Evolutionary conservation across 768 basidiomycete species (phyloP), one percentile per base, ranked within the genome.

Genomic region (Lactarius evosmus): DNA sequence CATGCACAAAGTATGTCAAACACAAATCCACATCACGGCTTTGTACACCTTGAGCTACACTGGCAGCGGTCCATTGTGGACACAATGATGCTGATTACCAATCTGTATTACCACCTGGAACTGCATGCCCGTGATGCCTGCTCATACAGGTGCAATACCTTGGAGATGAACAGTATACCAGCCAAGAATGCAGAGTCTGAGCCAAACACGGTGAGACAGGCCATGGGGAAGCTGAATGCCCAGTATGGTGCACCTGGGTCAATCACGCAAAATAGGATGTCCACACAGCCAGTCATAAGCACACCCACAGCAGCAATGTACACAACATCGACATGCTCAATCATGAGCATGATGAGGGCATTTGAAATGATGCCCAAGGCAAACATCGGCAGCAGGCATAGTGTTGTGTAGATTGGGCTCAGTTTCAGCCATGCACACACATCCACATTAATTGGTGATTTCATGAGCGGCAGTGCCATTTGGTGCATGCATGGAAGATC

Each of bases 31-130:
- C 67, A 86, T 81, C 2, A 87, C 88, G 22, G 82, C 79, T 36
- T 77, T 75, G 71, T 89, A 91, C 34, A 82, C 83, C 19, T 68
- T 56, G n/a, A 89, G 73, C 60, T 79, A 74, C 5, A 80, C 78
- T 0, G 70, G 46, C n/a, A 16, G 53, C 0, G 78, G 77, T 32
- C 76, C 74, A 91, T 86, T 0, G 89, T 90, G 11, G 84, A 80
- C n/a, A 90, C 78, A 11, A 88, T 86, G 4, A 90, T 78, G 19
- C 89, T 89, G 41, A 90, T 78, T 7, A 11, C 89, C 90, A 19
- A 91, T 73, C 87, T 89, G 86, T 4, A 82, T 86, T 82, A 92
- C 84, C 1, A 90, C 90, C 70, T 89, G 87, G 73, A 92, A 92
- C 22, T 91, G 63, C 12, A 84, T 90, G 4, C 88, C 90, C 7